These are phyloP conservation scores for Seiridium unicorne DNA, from an alignment of 2,329 filamentous ascomycete species.

Conservation along the genomic window DNA sequence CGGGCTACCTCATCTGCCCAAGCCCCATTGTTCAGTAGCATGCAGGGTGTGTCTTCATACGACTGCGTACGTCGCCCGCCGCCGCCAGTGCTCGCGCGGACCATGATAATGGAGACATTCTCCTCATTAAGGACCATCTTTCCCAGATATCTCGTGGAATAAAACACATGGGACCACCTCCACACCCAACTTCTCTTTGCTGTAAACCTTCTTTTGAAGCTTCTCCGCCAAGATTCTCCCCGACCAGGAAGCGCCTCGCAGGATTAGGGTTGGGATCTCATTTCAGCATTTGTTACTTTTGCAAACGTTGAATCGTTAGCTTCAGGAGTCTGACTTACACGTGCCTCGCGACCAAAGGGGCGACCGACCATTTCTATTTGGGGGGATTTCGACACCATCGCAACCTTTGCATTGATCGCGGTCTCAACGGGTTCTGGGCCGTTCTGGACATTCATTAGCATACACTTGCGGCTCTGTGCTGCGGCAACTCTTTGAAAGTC, in stretches of 20 bases:
- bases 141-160: neutral
- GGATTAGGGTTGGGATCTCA: constrained; percentile 2
- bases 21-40: neutral
- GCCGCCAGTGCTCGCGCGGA: neutral
- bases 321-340: neutral
- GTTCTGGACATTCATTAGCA: too few species aligned
- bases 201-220: neutral
- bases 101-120: constrained; percentile 2
- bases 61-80: neutral
- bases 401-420: too few species aligned
- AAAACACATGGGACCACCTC: neutral
- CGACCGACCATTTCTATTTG: too few species aligned
- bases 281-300: neutral
- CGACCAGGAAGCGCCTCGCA: neutral
- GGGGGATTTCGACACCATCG: too few species aligned
- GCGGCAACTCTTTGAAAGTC: too few species aligned
- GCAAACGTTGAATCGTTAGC: neutral
- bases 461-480: too few species aligned
- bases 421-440: too few species aligned
- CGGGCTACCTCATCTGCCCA: neutral
- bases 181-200: neutral
- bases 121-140: neutral
- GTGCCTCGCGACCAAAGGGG: neutral
- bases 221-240: neutral
- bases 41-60: neutral